Base-by-base conservation (phyloP, 345 rosid genomes). In the Rhodamnia rubescens region DNA sequence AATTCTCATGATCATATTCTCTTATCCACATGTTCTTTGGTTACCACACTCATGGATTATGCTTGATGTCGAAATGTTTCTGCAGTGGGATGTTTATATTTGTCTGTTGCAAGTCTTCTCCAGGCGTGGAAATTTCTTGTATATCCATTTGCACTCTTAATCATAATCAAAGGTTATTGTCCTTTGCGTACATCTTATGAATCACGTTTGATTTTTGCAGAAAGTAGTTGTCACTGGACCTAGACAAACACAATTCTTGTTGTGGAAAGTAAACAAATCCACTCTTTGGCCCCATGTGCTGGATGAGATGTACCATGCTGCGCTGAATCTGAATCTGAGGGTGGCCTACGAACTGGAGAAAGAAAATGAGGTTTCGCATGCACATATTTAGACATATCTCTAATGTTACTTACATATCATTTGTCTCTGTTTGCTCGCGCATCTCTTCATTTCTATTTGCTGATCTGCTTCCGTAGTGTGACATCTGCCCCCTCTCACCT, bases 231-330 rank as follows among this genome's bases (percentile, higher is more conserved):
- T 93, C 20, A 32, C 83, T 7, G 94, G 92, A 57, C 56, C 85
- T 82, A 87, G 64, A 80, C 90, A 87, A 84, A 4, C 83, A 14
- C 87, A 89, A 7, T 93, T 92, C 85, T 74, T 92, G 85, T 85
- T 96, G 95, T 97, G 98, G 99, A 97, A 93, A 85, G 95, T 94
- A 40, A 92, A 93, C 44, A 93, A 91, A 89, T 54, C 86, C 54
- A 86, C 69, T 53, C 91, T 93, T 58, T 87, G 86, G 90, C 88
- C 88, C 75, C 90, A 88, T 82, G 88, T 95, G 3, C 85, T 94
- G 81, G 97, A 94, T 87, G 98, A 95, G 88, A 93, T 97, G 99
- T 95, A 90, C 87, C 98, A 96, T 89, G 95, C 96, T 56, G 91
- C 93, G 10, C 86, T 96, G 83, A 97, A 95, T 94, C 87, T 97